Evolutionary conservation across 306 rosid species (phyloP).

Genomic region (Glycine tomentella): DNA sequence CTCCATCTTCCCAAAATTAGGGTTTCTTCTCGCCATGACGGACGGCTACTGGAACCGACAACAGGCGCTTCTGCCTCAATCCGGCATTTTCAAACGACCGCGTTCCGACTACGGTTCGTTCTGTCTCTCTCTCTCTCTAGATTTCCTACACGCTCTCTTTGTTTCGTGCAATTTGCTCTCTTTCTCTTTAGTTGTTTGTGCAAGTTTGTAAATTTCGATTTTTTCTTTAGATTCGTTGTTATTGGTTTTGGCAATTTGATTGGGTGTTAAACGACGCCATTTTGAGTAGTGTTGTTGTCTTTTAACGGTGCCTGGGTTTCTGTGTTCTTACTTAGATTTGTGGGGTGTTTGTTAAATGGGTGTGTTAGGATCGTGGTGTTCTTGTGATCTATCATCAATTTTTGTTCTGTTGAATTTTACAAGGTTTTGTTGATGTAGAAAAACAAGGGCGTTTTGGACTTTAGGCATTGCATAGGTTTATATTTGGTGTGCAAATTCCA

Average conservation of each 20-base stretch:
- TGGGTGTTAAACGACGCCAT: neutral
- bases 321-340: neutral
- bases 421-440: neutral
- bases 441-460: neutral
- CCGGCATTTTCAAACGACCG: conserved; percentile 75
- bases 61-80: conserved; percentile 57
- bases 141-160: neutral
- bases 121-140: neutral
- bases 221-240: neutral
- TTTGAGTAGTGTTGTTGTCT: neutral
- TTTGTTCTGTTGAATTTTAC: neutral
- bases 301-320: neutral
- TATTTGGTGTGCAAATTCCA: neutral
- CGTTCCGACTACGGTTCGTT: conserved; percentile 74
- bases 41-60: conserved; percentile 81
- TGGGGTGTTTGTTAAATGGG: neutral
- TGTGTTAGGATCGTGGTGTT: neutral
- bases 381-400: neutral
- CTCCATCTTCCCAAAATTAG: neutral
- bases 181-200: neutral
- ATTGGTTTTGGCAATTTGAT: neutral
- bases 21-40: conserved; percentile 54
- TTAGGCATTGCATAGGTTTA: neutral
- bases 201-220: neutral
- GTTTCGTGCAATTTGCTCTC: neutral